Percentiles rank a stretch among this genome's conserved stretches.
phyloP scores from a whole-genome alignment of 23 red algal species.

The Gracilariopsis chorda region DNA sequence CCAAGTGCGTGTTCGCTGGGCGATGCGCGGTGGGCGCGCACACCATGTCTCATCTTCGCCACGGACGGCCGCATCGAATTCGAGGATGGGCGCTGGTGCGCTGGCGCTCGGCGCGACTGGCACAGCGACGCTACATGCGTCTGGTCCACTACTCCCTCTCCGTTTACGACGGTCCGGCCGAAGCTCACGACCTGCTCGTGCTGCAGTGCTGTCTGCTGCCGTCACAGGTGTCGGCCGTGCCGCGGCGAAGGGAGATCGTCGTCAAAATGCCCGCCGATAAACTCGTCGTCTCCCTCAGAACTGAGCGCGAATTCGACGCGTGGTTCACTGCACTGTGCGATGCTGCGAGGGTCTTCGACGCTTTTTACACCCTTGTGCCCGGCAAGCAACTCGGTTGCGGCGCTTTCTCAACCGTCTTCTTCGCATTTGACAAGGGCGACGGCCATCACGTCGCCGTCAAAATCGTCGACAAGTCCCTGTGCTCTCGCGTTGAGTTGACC shows the following conservation, averaged over 20 bases:
- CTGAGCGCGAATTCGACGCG: conserved; percentile 40
- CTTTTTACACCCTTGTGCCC: conserved; percentile 61
- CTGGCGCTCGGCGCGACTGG: conserved; percentile 24
- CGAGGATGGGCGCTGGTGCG: conserved; percentile 46
- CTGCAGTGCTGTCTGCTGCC: background rate
- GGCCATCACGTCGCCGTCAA: conserved; percentile 79
- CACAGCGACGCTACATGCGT: conserved; percentile 39
- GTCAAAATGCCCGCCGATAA: conserved; percentile 25
- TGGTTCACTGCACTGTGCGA: conserved; percentile 44
- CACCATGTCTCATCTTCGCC: conserved; percentile 33
- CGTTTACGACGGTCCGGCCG: conserved; percentile 29
- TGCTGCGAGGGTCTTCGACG: background rate
- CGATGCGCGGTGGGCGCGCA: background rate
- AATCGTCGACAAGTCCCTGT: conserved; percentile 60
- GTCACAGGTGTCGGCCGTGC: background rate
- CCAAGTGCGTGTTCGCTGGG: no score
- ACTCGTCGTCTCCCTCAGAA: conserved; percentile 9
- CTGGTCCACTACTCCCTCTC: conserved; percentile 46
- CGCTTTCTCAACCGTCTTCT: conserved; percentile 71
- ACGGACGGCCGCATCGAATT: conserved; percentile 48
- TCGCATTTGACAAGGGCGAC: conserved; percentile 36
- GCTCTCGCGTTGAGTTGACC: conserved; percentile 25
- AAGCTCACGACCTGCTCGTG: conserved; percentile 21
- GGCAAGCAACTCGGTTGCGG: conserved; percentile 50
- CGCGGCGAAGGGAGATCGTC: conserved; percentile 15